A percentile compares a stretch with the other conserved stretches of the same genome.
Evolutionary conservation across 805 yeast species (phyloP).

Genomic region (Hanseniaspora valbyensis): DNA sequence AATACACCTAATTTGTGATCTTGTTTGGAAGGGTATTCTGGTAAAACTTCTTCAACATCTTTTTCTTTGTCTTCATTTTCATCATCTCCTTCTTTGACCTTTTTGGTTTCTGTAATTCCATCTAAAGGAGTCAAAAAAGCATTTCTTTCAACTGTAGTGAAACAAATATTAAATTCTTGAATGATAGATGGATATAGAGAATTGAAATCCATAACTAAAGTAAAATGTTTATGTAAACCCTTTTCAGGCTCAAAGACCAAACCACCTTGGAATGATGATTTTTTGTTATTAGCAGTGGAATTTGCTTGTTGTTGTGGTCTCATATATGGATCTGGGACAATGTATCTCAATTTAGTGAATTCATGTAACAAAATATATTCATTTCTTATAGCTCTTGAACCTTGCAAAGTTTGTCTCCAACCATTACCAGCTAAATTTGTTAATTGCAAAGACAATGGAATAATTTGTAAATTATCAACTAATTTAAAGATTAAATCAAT

Average conservation of each 20-base stretch:
- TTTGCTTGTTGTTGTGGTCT: slow-evolving; percentile 29
- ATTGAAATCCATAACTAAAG: slow-evolving; percentile 95
- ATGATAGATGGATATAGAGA: slow-evolving; percentile 93
- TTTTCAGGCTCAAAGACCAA: slow-evolving; percentile 93
- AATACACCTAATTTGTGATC: slow-evolving; percentile 62
- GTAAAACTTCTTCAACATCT: slow-evolving; percentile 44
- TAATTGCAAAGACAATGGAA: slow-evolving; percentile 80
- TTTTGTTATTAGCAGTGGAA: slow-evolving; percentile 37
- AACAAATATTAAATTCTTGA: slow-evolving; percentile 93
- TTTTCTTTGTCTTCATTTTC: slow-evolving; percentile 21
- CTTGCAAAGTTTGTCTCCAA: slow-evolving; percentile 89
- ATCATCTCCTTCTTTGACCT: slow-evolving; percentile 23
- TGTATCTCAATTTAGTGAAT: slow-evolving; percentile 63
- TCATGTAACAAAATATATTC: slow-evolving; percentile 89
- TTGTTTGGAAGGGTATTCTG: slow-evolving; percentile 52
- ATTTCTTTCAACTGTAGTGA: slow-evolving; percentile 80
- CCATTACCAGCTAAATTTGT: slow-evolving; percentile 94
- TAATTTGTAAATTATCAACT: slow-evolving; percentile 70
- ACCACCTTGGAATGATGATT: slow-evolving; percentile 82
- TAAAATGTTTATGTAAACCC: slow-evolving; percentile 80
- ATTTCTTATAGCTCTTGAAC: slow-evolving; percentile 92
- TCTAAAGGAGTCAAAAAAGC: slow-evolving; percentile 17
- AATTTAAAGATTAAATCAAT: slow-evolving; percentile 65
- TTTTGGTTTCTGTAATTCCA: too few relatives aligned
- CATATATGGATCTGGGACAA: slow-evolving; percentile 78